Base-by-base conservation (phyloP, 208 protist genomes). In the Porcisia deanei region DNA sequence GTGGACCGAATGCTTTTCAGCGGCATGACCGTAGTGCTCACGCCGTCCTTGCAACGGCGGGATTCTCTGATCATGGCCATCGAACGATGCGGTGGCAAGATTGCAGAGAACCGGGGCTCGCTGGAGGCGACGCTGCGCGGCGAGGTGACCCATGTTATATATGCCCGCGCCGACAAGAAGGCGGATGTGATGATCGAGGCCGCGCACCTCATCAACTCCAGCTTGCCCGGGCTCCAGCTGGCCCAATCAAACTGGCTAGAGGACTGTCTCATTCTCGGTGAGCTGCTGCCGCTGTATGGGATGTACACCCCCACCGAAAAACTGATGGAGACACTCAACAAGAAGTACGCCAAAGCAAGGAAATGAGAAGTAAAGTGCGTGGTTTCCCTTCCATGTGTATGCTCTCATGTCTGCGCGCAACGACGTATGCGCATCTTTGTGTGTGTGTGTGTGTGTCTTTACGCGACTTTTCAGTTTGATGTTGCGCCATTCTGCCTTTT, bases 231-330 rank as follows among this genome's bases (percentile, higher is more conserved):
- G n/a, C 86, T 96, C 16, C 80, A 86, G 68, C 69, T 97, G 59
- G 87, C 80, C 2, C 80, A 90, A 58, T 83, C 80, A 10, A 95
- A 89, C 75, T 97, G 93, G 91, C 64, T 87, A 39, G 91, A 96
- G 82, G 93, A 97, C 73, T 94, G 91, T 75, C 75, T 97, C n/a
- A 88, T 96, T 18, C 66, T 96, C 16, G 90, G 90, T 20, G 91
- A 96, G 85, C 59, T 92, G 25, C 71, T 96, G 52, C 93, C 93
- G 0, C 72, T 89, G 2, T 83, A 85, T 60, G 90, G 85, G 34
- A 86, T 88, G 88, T 97, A 97, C 76, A 84, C 85, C 8, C 88
- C 91, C 22, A 91, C 93, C 1, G 73, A 64, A 55, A 97, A 95
- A 77, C 82, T 96, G 53, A 84, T 95, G 82, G 85, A 90, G 66